A percentile compares a stretch with the other conserved stretches of the same genome.
phyloP scores from a whole-genome alignment of 2,329 filamentous ascomycete species.

The Acrocalymma vagum region DNA sequence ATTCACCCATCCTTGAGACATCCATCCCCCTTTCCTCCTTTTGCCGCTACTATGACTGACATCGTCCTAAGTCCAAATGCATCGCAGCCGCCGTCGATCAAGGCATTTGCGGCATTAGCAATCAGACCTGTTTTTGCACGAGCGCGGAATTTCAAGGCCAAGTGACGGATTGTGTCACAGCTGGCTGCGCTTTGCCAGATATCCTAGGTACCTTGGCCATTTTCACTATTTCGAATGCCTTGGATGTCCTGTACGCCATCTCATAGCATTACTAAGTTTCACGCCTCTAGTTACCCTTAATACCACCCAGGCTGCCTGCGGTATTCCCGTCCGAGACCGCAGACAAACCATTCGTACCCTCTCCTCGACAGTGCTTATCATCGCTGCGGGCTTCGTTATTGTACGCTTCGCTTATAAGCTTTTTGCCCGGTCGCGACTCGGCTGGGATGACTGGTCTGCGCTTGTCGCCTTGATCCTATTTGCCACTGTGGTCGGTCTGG shows the following conservation, averaged over 20 bases:
- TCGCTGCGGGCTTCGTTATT: slow-evolving; percentile 45
- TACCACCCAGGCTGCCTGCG: slow-evolving; percentile 50
- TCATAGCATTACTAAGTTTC: too few relatives aligned
- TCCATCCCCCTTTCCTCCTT: too few relatives aligned
- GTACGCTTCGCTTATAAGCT: slow-evolving; percentile 48
- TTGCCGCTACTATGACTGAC: too few relatives aligned
- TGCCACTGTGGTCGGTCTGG: slow-evolving; percentile 33
- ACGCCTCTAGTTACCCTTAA: too few relatives aligned
- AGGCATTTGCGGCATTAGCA: slow-evolving; percentile 14
- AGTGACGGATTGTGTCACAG: slow-evolving; percentile 19
- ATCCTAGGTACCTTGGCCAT: too few relatives aligned
- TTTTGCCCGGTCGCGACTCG: slow-evolving; percentile 45
- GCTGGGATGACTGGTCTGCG: slow-evolving; percentile 50
- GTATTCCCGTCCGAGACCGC: slow-evolving; percentile 48
- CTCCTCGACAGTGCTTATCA: slow-evolving; percentile 43
- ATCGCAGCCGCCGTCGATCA: slow-evolving; percentile 15
- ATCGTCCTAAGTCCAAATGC: slow-evolving; percentile 19
- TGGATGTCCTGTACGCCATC: too few relatives aligned
- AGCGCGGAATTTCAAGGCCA: slow-evolving; percentile 19
- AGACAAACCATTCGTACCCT: slow-evolving; percentile 38
- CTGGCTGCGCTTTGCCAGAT: too few relatives aligned
- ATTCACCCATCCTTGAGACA: too few relatives aligned
- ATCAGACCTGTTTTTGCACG: slow-evolving; percentile 24
- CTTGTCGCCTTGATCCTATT: slow-evolving; percentile 28
- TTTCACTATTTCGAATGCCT: too few relatives aligned